These are phyloP conservation scores for Neurospora crassa DNA, from an alignment of 2,329 filamentous ascomycete genomes.

Conservation along the genomic window DNA sequence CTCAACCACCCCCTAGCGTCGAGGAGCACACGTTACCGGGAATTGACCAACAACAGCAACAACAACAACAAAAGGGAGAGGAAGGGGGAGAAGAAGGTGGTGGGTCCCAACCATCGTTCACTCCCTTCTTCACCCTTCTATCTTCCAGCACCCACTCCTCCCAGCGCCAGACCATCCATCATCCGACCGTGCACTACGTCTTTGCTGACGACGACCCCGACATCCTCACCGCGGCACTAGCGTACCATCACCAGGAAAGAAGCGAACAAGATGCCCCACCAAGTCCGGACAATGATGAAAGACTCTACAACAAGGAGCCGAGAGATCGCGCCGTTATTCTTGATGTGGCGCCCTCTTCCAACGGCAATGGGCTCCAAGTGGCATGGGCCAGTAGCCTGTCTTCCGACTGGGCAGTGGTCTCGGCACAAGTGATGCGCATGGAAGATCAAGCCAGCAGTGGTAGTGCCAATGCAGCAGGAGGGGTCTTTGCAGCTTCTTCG, in stretches of 20 bases:
- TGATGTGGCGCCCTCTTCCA: slow-evolving; percentile 37
- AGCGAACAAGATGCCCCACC: slow-evolving; percentile 21
- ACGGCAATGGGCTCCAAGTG: slow-evolving; percentile 41
- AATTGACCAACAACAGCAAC: neutral
- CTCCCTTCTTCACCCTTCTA: slow-evolving; percentile 78
- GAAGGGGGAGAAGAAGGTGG: neutral
- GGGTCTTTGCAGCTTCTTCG: slow-evolving; percentile 18
- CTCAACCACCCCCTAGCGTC: slow-evolving; percentile 4
- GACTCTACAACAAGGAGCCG: slow-evolving; percentile 9
- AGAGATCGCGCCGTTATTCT: slow-evolving; percentile 42
- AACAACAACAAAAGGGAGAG: neutral
- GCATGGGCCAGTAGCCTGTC: slow-evolving; percentile 63
- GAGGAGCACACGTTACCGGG: slow-evolving; percentile 1
- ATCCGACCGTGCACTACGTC: slow-evolving; percentile 84
- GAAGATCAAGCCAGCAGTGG: slow-evolving; percentile 14
- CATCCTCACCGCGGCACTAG: slow-evolving; percentile 58
- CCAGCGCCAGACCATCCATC: slow-evolving; percentile 47
- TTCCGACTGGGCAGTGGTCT: slow-evolving; percentile 57
- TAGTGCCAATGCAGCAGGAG: slow-evolving; percentile 18
- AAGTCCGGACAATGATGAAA: slow-evolving; percentile 17
- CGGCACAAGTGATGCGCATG: slow-evolving; percentile 35
- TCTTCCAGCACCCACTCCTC: slow-evolving; percentile 61
- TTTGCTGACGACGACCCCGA: slow-evolving; percentile 88
- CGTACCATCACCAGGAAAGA: slow-evolving; percentile 27
- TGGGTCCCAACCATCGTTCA: slow-evolving; percentile 44